phyloP scores from a whole-genome alignment of 805 yeast species.

The Spathaspora hagerdaliae region DNA sequence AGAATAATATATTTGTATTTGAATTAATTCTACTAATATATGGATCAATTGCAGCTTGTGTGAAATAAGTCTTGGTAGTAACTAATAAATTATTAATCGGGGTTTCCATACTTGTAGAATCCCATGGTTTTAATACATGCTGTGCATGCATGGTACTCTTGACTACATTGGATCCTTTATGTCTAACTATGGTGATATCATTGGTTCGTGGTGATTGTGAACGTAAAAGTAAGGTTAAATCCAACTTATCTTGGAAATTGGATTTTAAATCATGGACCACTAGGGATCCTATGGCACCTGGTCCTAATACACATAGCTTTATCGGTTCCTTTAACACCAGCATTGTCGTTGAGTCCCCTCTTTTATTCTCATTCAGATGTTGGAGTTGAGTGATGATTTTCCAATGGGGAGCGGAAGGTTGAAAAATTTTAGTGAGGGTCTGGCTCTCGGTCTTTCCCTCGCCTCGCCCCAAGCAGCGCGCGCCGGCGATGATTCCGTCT shows the following conservation, averaged over 20 bases:
- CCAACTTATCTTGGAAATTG: slow-evolving; percentile 35
- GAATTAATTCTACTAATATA: slow-evolving; percentile 45
- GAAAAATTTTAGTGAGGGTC: too few species aligned
- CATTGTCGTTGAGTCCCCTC: too few species aligned
- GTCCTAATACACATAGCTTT: slow-evolving; percentile 43
- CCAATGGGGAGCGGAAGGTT: too few species aligned
- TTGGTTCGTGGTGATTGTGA: neutral
- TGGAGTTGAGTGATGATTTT: too few species aligned
- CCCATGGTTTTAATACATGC: neutral
- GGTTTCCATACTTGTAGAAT: neutral
- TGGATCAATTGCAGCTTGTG: slow-evolving; percentile 58
- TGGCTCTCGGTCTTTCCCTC: too few species aligned
- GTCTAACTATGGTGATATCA: neutral
- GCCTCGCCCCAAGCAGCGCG: too few species aligned
- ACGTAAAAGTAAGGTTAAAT: slow-evolving; percentile 33
- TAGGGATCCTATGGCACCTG: slow-evolving; percentile 51
- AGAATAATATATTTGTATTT: slow-evolving; percentile 53
- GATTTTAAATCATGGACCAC: slow-evolving; percentile 43
- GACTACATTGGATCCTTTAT: neutral
- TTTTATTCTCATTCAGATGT: too few species aligned
- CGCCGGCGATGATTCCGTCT: too few species aligned
- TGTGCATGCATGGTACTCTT: neutral
- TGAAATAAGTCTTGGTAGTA: slow-evolving; percentile 78
- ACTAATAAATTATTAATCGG: slow-evolving; percentile 58
- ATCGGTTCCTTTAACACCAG: neutral